Evolutionary conservation across 306 rosid genomes (phyloP).

Genomic region (Albizia julibrissin): DNA sequence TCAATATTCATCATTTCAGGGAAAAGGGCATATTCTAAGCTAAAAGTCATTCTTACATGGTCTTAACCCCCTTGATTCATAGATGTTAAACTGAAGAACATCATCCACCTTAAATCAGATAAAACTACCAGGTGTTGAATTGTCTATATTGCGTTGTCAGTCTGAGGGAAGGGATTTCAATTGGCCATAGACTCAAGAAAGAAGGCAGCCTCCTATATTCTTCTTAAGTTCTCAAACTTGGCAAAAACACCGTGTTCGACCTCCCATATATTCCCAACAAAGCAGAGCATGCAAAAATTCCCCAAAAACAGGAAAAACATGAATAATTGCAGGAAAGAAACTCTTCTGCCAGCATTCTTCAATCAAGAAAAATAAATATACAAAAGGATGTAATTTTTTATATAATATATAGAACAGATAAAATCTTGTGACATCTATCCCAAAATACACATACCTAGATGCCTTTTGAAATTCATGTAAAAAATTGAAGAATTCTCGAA

Average conservation of each 20-base stretch:
- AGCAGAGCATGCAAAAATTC: not conserved
- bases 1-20: conserved; percentile 3
- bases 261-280: too few relatives aligned
- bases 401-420: not conserved
- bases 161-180: too few relatives aligned
- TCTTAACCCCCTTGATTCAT: too few relatives aligned
- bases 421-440: not conserved
- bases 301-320: not conserved
- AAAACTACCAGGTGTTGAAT: too few relatives aligned
- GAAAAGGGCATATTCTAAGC: not conserved
- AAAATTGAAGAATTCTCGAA: conserved; percentile 58
- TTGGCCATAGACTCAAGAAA: too few relatives aligned
- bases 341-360: not conserved
- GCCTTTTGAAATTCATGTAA: conserved; percentile 85
- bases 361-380: not conserved
- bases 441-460: conserved; percentile 52
- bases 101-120: too few relatives aligned
- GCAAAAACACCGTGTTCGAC: too few relatives aligned
- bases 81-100: too few relatives aligned
- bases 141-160: too few relatives aligned
- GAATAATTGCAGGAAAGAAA: not conserved
- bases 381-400: not conserved
- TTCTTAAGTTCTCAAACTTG: too few relatives aligned
- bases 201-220: too few relatives aligned
- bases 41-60: not conserved